These are phyloP conservation scores for Rostrohypoxylon terebratum DNA, from an alignment of 495 filamentous ascomycete genomes.

Conservation along the genomic window DNA sequence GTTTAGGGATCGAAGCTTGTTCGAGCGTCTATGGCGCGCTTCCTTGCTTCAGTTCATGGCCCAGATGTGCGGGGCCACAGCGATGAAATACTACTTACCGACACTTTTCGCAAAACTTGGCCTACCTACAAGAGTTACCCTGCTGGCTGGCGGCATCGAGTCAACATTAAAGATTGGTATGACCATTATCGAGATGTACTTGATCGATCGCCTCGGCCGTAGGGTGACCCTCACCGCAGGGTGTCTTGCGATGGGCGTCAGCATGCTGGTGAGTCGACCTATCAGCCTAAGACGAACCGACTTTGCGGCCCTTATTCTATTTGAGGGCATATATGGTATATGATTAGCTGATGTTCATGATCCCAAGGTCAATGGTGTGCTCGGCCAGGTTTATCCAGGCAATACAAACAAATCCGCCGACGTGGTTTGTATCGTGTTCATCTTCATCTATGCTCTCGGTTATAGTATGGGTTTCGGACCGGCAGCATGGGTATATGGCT, in stretches of 20 bases:
- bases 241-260: constrained; percentile 59
- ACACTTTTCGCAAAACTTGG: constrained; percentile 61
- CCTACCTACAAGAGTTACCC: constrained; percentile 55
- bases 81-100: constrained; percentile 68
- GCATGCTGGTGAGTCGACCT: constrained; percentile 56
- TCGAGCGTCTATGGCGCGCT: constrained; percentile 59
- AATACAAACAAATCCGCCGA: constrained; percentile 63
- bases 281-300: neutral
- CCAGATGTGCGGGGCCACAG: constrained; percentile 64
- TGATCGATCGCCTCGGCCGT: constrained; percentile 63
- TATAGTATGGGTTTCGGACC: constrained; percentile 69
- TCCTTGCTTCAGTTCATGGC: constrained; percentile 65
- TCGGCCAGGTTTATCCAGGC: constrained; percentile 63
- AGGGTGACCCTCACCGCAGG: constrained; percentile 58
- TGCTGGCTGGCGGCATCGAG: constrained; percentile 64
- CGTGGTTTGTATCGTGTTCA: constrained; percentile 65
- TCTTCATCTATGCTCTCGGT: constrained; percentile 68
- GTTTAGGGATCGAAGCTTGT: constrained; percentile 55
- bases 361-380: constrained; percentile 63
- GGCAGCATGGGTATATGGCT: constrained; percentile 68
- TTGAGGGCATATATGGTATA: neutral
- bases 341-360: constrained; percentile 2
- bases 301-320: neutral
- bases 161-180: constrained; percentile 64
- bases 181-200: constrained; percentile 61